A percentile compares a stretch with the other conserved stretches of the same genome.
Evolutionary conservation across 2,329 filamentous ascomycete genomes (phyloP).

Genomic region (Gyromitra esculenta): DNA sequence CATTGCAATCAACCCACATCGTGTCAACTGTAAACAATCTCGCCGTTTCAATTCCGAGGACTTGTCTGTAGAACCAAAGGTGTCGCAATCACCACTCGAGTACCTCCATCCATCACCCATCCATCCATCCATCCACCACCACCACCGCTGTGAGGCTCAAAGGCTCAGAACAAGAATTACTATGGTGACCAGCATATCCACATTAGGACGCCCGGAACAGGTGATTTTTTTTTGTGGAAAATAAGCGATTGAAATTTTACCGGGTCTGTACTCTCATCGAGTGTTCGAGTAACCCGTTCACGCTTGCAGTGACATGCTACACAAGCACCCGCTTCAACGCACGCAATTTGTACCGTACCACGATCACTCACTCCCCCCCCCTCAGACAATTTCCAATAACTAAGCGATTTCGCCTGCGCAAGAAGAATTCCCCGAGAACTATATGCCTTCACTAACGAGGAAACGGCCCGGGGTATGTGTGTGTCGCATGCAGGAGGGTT

Average conservation of each 20-base stretch:
- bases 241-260: slow-evolving; percentile 36
- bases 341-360: slow-evolving; percentile 42
- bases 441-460: neutral
- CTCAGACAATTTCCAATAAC: slow-evolving; percentile 37
- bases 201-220: slow-evolving; percentile 14
- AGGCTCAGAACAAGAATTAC: neutral
- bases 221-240: slow-evolving; percentile 28
- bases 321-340: slow-evolving; percentile 26
- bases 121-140: neutral
- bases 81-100: neutral
- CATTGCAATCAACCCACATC: neutral
- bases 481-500: slow-evolving; percentile 39
- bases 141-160: neutral
- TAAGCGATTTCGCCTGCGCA: slow-evolving; percentile 40
- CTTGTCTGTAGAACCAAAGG: neutral
- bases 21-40: slow-evolving; percentile 11
- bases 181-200: neutral
- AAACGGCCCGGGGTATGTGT: slow-evolving; percentile 24
- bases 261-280: slow-evolving; percentile 28
- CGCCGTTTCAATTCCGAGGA: slow-evolving; percentile 1
- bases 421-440: slow-evolving; percentile 37
- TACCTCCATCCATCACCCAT: no score
- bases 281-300: slow-evolving; percentile 9
- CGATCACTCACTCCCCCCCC: slow-evolving; percentile 27
- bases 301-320: slow-evolving; percentile 42